These are phyloP conservation scores for Gardenia jasminoides DNA, from an alignment of 257 asterid genomes.

Conservation along the genomic window DNA sequence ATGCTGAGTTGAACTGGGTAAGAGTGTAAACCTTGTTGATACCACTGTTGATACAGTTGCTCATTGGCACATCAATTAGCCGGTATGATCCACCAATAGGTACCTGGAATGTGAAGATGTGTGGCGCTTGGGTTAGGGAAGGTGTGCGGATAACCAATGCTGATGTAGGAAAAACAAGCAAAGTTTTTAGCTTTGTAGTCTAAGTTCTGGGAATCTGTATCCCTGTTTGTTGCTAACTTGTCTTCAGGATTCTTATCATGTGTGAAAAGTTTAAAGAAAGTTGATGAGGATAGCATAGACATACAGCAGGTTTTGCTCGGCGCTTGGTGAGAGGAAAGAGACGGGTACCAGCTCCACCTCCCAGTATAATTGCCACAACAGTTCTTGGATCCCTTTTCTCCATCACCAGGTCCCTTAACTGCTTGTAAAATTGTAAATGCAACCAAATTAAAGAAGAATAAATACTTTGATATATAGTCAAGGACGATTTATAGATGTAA, in stretches of 20 bases:
- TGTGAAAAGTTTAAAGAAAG: neutral
- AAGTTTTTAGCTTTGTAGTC: neutral
- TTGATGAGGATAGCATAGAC: constrained; percentile 16
- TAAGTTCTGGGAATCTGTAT: neutral
- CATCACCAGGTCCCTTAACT: constrained; percentile 71
- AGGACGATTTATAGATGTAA: neutral
- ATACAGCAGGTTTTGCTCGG: constrained; percentile 96
- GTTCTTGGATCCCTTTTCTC: constrained; percentile 77
- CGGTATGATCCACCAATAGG: constrained; percentile 97
- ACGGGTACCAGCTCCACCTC: constrained; percentile 99
- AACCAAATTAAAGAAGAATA: neutral
- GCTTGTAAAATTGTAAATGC: constrained; percentile 9
- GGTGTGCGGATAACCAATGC: neutral
- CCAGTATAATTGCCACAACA: constrained; percentile 83
- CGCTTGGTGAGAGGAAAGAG: constrained; percentile 93
- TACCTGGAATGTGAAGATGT: constrained; percentile 47
- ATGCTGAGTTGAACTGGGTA: constrained; percentile 95
- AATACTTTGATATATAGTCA: neutral
- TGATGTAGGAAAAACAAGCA: no score
- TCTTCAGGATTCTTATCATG: neutral
- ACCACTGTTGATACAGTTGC: constrained; percentile 97
- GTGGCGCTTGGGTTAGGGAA: neutral
- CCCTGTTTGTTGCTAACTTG: neutral
- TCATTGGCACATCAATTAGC: constrained; percentile 97
- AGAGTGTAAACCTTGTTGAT: constrained; percentile 92